phyloP scores from a whole-genome alignment of 2,329 filamentous ascomycete genomes.

The Penicillium nordicum region DNA sequence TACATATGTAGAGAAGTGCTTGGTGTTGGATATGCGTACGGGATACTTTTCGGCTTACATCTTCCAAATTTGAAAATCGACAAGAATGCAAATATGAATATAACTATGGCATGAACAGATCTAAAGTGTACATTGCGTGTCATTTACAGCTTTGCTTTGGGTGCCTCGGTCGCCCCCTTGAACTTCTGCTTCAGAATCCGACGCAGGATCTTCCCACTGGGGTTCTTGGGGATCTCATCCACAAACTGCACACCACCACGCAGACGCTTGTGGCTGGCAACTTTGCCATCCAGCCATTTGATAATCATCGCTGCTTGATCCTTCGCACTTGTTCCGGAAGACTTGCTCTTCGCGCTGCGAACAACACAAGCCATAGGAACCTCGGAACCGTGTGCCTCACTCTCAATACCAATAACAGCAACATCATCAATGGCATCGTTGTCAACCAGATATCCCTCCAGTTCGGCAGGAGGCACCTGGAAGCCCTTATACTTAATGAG shows the following conservation, averaged over 20 bases:
- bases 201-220: conserved; percentile 49
- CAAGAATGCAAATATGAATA: neutral
- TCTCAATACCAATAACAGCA: conserved; percentile 62
- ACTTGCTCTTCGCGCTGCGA: conserved; percentile 42
- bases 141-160: conserved; percentile 43
- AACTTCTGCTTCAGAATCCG: conserved; percentile 45
- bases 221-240: conserved; percentile 48
- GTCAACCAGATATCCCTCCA: conserved; percentile 54
- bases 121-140: neutral
- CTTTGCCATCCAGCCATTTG: conserved; percentile 42
- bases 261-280: conserved; percentile 46
- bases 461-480: conserved; percentile 66
- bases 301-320: conserved; percentile 48
- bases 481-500: conserved; percentile 66
- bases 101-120: neutral
- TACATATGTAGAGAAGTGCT: no score
- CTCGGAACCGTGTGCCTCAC: conserved; percentile 61
- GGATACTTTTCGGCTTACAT: neutral
- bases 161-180: conserved; percentile 34
- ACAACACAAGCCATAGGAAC: conserved; percentile 67
- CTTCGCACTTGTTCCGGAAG: conserved; percentile 43
- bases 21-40: neutral
- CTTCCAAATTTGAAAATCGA: neutral
- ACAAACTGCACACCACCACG: conserved; percentile 47
- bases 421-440: conserved; percentile 56